Conservation (phyloP, 2,329 filamentous ascomycete species). For the Hypoxylon sp. region DNA sequence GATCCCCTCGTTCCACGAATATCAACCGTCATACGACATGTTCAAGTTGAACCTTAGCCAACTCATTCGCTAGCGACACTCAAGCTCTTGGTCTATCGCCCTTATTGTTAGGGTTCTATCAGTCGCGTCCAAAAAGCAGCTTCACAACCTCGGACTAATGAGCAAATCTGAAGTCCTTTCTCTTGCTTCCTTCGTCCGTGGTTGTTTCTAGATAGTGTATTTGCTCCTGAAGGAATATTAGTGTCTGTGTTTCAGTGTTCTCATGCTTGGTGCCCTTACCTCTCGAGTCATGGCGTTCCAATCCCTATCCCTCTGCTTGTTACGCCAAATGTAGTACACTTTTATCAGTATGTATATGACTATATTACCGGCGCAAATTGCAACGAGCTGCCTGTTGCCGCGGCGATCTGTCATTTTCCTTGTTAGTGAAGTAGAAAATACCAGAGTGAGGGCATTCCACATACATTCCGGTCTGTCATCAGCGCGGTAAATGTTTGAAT, state of each 20-base stretch:
- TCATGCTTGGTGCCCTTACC: constrained; percentile 23
- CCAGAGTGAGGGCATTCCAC: not conserved
- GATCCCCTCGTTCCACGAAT: not conserved
- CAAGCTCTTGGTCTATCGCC: not conserved
- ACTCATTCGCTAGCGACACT: not conserved
- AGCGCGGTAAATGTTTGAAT: constrained; percentile 64
- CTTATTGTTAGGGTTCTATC: not conserved
- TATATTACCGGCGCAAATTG: constrained; percentile 54
- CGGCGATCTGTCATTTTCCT: constrained; percentile 51
- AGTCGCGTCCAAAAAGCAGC: not conserved
- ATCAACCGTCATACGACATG: not conserved
- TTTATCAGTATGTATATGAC: constrained; percentile 57
- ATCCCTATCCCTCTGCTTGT: constrained; percentile 51
- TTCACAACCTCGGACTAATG: constrained; percentile 31
- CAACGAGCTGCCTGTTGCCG: constrained; percentile 57
- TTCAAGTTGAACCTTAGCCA: not conserved
- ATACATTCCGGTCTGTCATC: constrained; percentile 61
- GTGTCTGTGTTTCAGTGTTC: not conserved
- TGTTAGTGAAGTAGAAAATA: constrained; percentile 14
- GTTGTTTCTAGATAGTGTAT: constrained; percentile 45
- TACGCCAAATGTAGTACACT: constrained; percentile 59
- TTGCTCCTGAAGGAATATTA: constrained; percentile 37
- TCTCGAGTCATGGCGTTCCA: constrained; percentile 45
- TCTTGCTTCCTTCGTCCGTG: constrained; percentile 47
- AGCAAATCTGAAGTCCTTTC: constrained; percentile 48